Percentiles rank a stretch among this genome's conserved stretches.
Conservation (phyloP, 2,329 filamentous ascomycete species). For the Laburnicola sp. region DNA sequence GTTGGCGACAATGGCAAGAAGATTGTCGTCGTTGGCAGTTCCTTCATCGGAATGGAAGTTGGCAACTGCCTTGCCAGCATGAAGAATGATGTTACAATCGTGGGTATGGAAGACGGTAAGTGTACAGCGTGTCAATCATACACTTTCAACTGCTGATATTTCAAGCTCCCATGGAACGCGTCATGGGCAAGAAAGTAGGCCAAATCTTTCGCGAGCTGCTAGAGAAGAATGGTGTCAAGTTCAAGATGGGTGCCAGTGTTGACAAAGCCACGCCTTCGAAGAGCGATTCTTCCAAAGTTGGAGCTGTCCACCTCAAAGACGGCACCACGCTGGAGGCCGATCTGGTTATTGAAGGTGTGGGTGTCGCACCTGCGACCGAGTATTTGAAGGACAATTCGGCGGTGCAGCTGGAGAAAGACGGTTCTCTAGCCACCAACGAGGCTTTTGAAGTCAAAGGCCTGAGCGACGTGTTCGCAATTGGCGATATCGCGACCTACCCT, state of each 20-base stretch:
- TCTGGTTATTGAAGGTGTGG: conserved; percentile 87
- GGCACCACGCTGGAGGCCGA: conserved; percentile 84
- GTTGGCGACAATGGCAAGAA: conserved; percentile 85
- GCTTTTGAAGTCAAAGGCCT: conserved; percentile 75
- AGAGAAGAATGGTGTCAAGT: conserved; percentile 86
- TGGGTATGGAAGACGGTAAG: conserved; percentile 76
- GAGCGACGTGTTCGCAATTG: conserved; percentile 85
- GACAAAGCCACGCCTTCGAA: conserved; percentile 77
- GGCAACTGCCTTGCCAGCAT: conserved; percentile 75
- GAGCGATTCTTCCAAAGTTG: conserved; percentile 71
- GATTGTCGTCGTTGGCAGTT: conserved; percentile 86
- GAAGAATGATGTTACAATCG: conserved; percentile 80
- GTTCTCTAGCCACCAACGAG: conserved; percentile 81
- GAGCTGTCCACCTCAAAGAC: conserved; percentile 79
- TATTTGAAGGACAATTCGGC: conserved; percentile 74
- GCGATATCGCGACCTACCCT: conserved; percentile 92
- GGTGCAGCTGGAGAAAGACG: conserved; percentile 75
- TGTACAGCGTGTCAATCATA: background rate
- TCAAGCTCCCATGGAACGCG: conserved; percentile 73
- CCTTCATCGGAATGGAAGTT: conserved; percentile 98
- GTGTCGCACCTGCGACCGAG: conserved; percentile 81
- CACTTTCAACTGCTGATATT: conserved; percentile 14
- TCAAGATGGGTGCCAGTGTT: conserved; percentile 78
- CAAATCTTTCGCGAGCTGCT: conserved; percentile 76
- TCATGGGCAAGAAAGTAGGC: conserved; percentile 82